Percentiles rank a stretch among this genome's conserved stretches.
These are phyloP conservation scores for Ajuga reptans DNA, from an alignment of 305 asterid species.

Conservation along the genomic window DNA sequence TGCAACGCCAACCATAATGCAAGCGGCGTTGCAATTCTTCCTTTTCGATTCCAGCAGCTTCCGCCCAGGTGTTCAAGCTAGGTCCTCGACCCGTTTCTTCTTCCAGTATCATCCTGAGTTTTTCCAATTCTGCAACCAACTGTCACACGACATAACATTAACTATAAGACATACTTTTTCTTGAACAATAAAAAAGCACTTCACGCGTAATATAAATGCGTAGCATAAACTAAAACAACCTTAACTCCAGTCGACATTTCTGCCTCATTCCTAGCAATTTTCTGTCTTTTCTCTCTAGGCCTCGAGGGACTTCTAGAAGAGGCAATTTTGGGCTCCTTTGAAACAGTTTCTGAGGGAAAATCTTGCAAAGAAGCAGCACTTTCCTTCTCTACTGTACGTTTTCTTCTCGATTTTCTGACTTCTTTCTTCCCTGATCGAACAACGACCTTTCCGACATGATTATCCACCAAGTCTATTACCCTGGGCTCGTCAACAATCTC, in stretches of 20 bases:
- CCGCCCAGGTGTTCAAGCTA: conserved; percentile 60
- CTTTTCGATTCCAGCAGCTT: conserved; percentile 59
- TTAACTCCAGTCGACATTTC: conserved; percentile 72
- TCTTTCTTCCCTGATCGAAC: conserved; percentile 49
- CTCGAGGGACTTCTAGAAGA: conserved; percentile 26
- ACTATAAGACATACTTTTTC: conserved; percentile 17
- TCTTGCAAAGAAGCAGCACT: conserved; percentile 16
- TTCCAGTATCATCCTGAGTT: conserved; percentile 41
- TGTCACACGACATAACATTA: conserved; percentile 30
- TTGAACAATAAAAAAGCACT: conserved; percentile 11
- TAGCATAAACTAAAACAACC: conserved; percentile 43
- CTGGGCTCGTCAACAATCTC: conserved; percentile 34
- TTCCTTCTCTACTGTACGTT: conserved; percentile 26
- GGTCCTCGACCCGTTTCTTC: conserved; percentile 46
- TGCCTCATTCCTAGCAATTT: conserved; percentile 51
- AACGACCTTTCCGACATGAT: conserved; percentile 29
- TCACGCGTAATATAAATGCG: background rate
- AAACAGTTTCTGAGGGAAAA: conserved; percentile 8
- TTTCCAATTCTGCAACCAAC: conserved; percentile 70
- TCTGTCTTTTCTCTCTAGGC: conserved; percentile 40
- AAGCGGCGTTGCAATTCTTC: conserved; percentile 48
- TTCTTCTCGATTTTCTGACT: conserved; percentile 51
- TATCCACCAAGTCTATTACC: conserved; percentile 22
- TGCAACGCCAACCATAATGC: conserved; percentile 69
- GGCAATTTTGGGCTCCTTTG: conserved; percentile 19